phyloP scores from a whole-genome alignment of 306 rosid species.

The Citrullus amarus region DNA sequence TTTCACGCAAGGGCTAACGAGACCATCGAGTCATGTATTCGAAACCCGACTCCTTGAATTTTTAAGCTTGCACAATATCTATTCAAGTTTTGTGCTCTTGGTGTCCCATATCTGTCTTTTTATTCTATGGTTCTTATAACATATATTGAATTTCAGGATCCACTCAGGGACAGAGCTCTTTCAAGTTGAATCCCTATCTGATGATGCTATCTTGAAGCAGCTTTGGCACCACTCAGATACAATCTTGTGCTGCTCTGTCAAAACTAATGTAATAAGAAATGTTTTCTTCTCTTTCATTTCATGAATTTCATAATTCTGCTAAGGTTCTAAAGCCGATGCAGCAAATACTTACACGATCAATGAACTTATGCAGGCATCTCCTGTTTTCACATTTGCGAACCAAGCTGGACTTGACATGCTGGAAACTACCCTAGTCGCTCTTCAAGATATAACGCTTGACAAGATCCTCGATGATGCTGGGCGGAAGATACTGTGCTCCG shows the following conservation, averaged over 20 bases:
- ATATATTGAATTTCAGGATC: constrained; percentile 33
- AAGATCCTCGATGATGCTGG: constrained; percentile 84
- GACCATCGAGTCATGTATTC: neutral
- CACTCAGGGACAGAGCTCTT: constrained; percentile 72
- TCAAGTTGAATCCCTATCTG: constrained; percentile 33
- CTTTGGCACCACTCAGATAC: constrained; percentile 91
- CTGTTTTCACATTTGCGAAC: constrained; percentile 83
- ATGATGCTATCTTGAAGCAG: constrained; percentile 71
- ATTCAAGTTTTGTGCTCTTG: constrained; percentile 46
- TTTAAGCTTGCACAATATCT: constrained; percentile 27
- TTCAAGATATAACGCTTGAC: constrained; percentile 89
- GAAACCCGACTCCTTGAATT: neutral
- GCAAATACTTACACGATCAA: neutral
- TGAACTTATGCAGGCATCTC: constrained; percentile 54
- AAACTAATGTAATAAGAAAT: constrained; percentile 42
- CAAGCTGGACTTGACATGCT: constrained; percentile 98
- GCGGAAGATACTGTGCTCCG: constrained; percentile 71
- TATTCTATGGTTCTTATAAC: constrained; percentile 11
- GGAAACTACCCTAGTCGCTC: constrained; percentile 85
- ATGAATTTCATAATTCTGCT: neutral
- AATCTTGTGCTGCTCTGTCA: constrained; percentile 83
- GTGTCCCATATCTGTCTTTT: neutral
- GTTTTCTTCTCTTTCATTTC: neutral
- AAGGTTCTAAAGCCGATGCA: neutral
- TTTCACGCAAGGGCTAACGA: neutral